Evolutionary conservation across 148 eudicot genomes (phyloP).

Genomic region (Persicaria tinctoria): DNA sequence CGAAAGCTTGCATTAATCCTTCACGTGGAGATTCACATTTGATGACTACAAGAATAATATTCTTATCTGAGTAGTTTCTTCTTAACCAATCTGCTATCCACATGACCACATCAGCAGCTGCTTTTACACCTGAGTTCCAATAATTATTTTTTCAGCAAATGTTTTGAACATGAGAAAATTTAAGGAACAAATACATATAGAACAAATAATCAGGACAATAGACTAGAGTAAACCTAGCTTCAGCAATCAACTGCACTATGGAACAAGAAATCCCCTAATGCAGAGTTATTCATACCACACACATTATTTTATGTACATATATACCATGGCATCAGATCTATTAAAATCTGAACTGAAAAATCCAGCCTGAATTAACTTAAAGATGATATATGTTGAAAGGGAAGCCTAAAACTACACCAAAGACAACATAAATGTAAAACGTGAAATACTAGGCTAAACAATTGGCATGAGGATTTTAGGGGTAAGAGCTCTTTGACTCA

Average conservation of each 20-base stretch:
- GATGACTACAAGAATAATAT: slow-evolving; percentile 75
- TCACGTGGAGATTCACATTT: slow-evolving; percentile 94
- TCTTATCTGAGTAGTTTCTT: slow-evolving; percentile 67
- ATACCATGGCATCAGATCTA: background rate
- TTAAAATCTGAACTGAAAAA: background rate
- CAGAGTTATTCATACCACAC: background rate
- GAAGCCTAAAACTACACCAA: background rate
- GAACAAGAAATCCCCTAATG: background rate
- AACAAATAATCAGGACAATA: background rate
- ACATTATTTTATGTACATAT: background rate
- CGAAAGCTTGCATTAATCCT: slow-evolving; percentile 85
- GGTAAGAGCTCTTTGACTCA: no score
- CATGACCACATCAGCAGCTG: slow-evolving; percentile 90
- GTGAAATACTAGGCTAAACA: no score
- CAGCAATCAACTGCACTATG: no score
- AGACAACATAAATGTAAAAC: background rate
- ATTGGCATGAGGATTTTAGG: no score
- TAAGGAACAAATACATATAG: background rate
- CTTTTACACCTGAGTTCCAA: slow-evolving; percentile 76
- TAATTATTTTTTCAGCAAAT: slow-evolving; percentile 18
- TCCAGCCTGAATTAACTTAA: background rate
- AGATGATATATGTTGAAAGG: background rate
- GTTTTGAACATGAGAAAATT: background rate
- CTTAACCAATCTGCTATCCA: slow-evolving; percentile 93
- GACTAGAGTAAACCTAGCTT: no score